Percentiles rank a stretch among this genome's conserved stretches.
phyloP scores from a whole-genome alignment of 73 alveolate genomes.

The Tetrahymena thermophila region DNA sequence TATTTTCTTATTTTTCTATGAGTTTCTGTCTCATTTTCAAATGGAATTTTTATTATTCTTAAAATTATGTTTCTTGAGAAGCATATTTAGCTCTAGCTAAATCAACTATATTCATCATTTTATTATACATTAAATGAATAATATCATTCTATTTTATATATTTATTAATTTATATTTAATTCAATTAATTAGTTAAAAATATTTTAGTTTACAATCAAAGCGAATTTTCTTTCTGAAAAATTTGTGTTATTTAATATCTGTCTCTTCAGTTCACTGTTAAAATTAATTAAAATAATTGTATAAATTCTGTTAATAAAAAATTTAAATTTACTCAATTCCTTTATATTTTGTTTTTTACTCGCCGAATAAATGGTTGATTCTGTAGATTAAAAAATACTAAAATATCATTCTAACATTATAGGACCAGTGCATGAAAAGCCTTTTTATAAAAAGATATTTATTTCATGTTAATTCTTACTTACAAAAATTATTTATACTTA shows the following conservation, averaged over 20 bases:
- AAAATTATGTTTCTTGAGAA: not conserved
- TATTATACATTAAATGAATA: not conserved
- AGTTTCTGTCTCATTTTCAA: not conserved
- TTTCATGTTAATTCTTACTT: not conserved
- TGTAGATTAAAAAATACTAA: slow-evolving; percentile 49
- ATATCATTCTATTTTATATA: not conserved
- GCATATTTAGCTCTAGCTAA: not conserved
- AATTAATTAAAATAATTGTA: not conserved
- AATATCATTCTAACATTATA: slow-evolving; percentile 58
- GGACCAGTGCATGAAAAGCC: slow-evolving; percentile 69
- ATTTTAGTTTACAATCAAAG: not conserved
- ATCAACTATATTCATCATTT: not conserved
- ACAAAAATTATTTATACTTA: not conserved
- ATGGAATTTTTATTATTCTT: not conserved
- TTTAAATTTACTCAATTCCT: not conserved
- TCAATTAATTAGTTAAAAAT: not conserved
- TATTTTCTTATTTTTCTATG: not conserved
- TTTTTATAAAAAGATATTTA: not conserved
- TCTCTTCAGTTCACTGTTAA: not conserved
- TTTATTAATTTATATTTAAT: not conserved
- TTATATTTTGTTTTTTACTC: not conserved
- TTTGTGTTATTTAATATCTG: not conserved
- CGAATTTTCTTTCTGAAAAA: not conserved
- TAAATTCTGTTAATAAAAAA: not conserved
- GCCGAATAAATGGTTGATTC: slow-evolving; percentile 5